phyloP scores from a whole-genome alignment of 352 stramenopile genomes.

The Blastocystis sp. region DNA sequence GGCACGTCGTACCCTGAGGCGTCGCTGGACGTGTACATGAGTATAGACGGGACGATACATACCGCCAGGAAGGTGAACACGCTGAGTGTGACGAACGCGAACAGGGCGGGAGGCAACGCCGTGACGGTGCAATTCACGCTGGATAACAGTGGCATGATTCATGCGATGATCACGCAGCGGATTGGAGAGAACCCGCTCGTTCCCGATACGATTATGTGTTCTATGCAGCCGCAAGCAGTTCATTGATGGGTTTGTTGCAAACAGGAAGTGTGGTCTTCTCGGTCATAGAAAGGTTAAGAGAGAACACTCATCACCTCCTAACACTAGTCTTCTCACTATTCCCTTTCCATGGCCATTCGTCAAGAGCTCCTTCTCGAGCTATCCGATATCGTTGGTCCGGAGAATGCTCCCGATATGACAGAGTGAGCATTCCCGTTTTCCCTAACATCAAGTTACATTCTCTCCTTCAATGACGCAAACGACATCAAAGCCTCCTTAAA shows the following conservation, averaged over 20 bases:
- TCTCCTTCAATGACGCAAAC: conserved; percentile 61
- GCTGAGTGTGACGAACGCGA: no score
- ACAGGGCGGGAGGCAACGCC: no score
- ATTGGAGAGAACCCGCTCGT: no score
- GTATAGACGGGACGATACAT: not conserved
- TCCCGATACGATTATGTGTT: no score
- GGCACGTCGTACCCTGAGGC: not conserved
- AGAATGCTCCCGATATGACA: conserved; percentile 62
- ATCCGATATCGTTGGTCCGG: conserved; percentile 57
- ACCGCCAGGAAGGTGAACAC: no score
- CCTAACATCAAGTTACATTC: conserved; percentile 33
- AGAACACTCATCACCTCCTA: no score
- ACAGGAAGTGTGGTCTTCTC: no score
- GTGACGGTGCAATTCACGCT: no score
- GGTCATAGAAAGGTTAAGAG: no score
- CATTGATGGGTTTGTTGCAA: not conserved
- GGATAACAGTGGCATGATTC: no score
- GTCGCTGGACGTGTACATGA: not conserved
- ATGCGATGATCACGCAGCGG: no score
- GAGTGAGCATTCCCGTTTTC: conserved; percentile 28
- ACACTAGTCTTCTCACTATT: no score
- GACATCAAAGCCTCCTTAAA: conserved; percentile 27
- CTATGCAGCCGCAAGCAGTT: not conserved
- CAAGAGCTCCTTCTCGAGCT: conserved; percentile 49
- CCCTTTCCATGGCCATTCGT: conserved; percentile 37